A percentile compares a stretch with the other conserved stretches of the same genome.
Conservation (phyloP, 2,329 filamentous ascomycete species). For the Drechslerella coelobrocha region DNA sequence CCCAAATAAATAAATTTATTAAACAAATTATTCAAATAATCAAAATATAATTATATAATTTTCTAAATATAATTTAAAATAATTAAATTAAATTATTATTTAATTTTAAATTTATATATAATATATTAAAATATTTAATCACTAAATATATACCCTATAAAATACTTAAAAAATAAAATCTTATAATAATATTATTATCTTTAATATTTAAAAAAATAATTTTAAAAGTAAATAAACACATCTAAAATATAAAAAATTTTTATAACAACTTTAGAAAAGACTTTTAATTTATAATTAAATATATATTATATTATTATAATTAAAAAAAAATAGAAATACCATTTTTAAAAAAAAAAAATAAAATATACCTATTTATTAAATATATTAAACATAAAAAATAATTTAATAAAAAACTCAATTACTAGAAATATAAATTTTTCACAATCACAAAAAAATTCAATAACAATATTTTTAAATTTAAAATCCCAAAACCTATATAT, state of each 20-base stretch:
- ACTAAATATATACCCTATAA: too few relatives aligned
- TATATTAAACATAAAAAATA: too few relatives aligned
- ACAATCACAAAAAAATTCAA: too few relatives aligned
- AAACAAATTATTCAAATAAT: too few relatives aligned
- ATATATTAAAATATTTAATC: background rate
- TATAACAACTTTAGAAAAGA: background rate
- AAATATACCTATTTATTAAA: too few relatives aligned
- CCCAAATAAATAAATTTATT: too few relatives aligned
- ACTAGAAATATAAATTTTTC: too few relatives aligned
- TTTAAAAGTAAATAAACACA: slow-evolving; percentile 5
- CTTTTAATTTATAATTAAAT: background rate
- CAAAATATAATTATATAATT: slow-evolving; percentile 1
- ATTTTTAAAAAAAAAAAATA: too few relatives aligned
- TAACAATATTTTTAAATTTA: too few relatives aligned
- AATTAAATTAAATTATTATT: slow-evolving; percentile 3
- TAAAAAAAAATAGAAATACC: too few relatives aligned
- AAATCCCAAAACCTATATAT: background rate
- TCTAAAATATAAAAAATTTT: too few relatives aligned
- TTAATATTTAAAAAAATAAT: background rate
- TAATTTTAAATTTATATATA: background rate
- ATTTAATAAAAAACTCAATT: too few relatives aligned
- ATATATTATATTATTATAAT: background rate
- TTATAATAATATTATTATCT: background rate
- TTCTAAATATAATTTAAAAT: slow-evolving; percentile 6
- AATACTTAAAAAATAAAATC: background rate